These are phyloP conservation scores for Polyplosphaeria fusca DNA, from an alignment of 495 filamentous ascomycete genomes.

Conservation along the genomic window DNA sequence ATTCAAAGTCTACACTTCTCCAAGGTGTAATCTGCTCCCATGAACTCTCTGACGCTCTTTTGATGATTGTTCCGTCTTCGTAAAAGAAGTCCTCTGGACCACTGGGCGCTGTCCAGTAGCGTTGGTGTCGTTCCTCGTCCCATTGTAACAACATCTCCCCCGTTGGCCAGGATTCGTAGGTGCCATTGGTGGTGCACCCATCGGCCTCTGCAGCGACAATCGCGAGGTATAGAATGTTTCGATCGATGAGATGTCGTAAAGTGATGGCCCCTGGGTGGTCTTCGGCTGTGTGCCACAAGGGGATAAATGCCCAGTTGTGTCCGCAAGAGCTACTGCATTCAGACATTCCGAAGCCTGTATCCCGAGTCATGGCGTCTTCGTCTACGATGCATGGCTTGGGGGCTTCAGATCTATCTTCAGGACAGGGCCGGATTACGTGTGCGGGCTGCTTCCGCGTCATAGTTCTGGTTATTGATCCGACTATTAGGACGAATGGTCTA, in stretches of 20 bases:
- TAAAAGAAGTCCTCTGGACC: background rate
- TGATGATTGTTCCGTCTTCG: background rate
- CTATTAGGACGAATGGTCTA: no score
- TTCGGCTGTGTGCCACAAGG: no score
- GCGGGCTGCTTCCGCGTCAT: no score
- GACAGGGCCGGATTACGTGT: no score
- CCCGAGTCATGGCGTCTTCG: no score
- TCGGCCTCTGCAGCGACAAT: background rate
- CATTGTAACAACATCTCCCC: background rate
- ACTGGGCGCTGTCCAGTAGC: background rate
- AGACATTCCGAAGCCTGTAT: no score
- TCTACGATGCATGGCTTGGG: no score
- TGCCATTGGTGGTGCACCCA: background rate
- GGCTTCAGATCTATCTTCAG: no score
- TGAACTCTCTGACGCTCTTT: background rate
- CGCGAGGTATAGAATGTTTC: background rate
- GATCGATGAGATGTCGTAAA: background rate
- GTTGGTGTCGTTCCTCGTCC: background rate
- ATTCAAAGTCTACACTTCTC: background rate
- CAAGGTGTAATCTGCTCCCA: background rate
- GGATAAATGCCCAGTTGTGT: no score
- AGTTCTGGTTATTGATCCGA: no score
- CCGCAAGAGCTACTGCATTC: background rate
- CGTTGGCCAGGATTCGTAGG: background rate
- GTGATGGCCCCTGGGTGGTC: no score